Evolutionary conservation across 306 rosid genomes (phyloP).

Genomic region (Malus sylvestris): DNA sequence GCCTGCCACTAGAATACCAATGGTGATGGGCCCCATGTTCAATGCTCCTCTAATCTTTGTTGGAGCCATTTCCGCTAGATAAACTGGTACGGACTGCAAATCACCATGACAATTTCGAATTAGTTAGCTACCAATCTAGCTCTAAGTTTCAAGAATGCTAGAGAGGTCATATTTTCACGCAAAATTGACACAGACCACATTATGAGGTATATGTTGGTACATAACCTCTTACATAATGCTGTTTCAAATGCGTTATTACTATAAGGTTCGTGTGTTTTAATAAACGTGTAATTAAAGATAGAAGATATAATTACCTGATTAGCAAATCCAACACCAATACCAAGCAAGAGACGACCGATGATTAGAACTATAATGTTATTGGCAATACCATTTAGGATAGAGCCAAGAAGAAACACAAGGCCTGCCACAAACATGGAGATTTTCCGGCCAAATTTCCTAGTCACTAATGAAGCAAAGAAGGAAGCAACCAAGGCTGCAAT

Average conservation of each 20-base stretch:
- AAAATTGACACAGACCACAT: not conserved
- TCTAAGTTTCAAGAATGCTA: not conserved
- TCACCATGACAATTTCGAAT: not conserved
- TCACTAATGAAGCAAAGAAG: slow-evolving; percentile 43
- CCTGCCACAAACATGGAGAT: slow-evolving; percentile 43
- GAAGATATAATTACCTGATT: slow-evolving; percentile 42
- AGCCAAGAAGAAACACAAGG: slow-evolving; percentile 39
- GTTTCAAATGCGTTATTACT: too few species aligned
- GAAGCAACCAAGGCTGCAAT: slow-evolving; percentile 51
- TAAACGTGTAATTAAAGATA: too few species aligned
- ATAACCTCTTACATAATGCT: not conserved
- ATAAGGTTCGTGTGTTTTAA: too few species aligned
- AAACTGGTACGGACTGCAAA: not conserved
- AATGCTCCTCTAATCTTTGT: not conserved
- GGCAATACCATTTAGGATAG: slow-evolving; percentile 46
- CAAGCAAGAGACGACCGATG: slow-evolving; percentile 48
- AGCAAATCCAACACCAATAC: slow-evolving; percentile 59
- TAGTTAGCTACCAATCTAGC: not conserved
- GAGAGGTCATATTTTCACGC: too few species aligned
- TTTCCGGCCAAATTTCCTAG: slow-evolving; percentile 40
- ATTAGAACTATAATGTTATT: slow-evolving; percentile 27
- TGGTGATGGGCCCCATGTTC: not conserved
- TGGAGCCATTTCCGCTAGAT: not conserved
- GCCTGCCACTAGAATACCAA: not conserved
- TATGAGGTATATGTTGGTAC: not conserved